Base-by-base conservation (phyloP, 352 stramenopile species). In the Globisporangium barbulae region DNA sequence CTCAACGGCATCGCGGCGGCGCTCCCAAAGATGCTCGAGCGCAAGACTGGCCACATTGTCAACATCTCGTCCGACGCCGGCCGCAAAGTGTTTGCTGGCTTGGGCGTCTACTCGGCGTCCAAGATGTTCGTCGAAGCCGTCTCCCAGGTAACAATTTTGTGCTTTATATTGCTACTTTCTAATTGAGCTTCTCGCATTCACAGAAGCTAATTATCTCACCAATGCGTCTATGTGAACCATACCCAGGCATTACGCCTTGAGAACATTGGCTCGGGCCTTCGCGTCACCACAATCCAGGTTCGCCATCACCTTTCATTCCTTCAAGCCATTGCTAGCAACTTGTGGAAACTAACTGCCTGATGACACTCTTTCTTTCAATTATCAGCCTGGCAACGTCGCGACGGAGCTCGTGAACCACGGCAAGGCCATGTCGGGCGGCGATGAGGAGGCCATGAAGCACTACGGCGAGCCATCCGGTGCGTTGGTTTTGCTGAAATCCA, bases 71-170 rank as follows among this genome's bases (percentile, higher is more conserved):
- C 84, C 10, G 87, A 94, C 25, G 87, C 87, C 37, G 87, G 87
- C 8, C 82, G 85, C 47, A 89, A 90, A 44, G 75, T 89, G 17
- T 97, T 97, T 61, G 67, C 81, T 35, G 88, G 79, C n/a, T 67
- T 97, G 28, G 90, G 85, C 9, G 82, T 96, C 35, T 97, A 97
- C 69, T 96, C 84, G 48, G 90, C 83, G 47, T 96, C 89, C 33
- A 98, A 98, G 69, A 91, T 91, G 69, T 98, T 98, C 55, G 73
- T 97, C n/a, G 91, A 98, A 68, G 88, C 81, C 35, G 75, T 98
- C 1, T 94, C 78, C 10, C 83, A 98, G 73, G 64, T 69, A 22
- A 13, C 42, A 52, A 22, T 21, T 31, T 9, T 2, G 6, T 31
- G 12, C 30, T 53, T 47, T n/a, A 22, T 2, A 28, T 28, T 57